Evolutionary conservation across 306 rosid genomes (phyloP), one percentile per base, ranked within the genome.

Genomic region (cucumber (Cucumis sativus)): DNA sequence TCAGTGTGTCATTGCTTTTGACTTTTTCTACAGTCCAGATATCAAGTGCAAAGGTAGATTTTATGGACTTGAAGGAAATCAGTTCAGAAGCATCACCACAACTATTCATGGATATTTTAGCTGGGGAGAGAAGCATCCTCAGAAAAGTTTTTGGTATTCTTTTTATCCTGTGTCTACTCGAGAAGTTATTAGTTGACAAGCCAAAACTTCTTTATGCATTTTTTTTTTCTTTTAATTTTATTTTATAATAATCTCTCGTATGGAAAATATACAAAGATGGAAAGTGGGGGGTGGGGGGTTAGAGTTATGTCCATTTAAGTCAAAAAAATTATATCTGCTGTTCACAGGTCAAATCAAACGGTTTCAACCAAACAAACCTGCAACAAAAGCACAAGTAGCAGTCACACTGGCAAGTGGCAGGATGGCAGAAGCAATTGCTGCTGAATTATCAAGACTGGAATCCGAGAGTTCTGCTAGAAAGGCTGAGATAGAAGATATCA

Each of bases 21-120:
- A 89, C 93, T 87, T 92, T 82, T 82, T 92, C 83, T 92, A 88
- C 98, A 92, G 98, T 95, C 93, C 98, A 95, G 97, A 85, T 90
- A 83, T 89, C 91, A 89, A 85, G 86, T 82, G 81, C 86, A 88
- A 86, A 84, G 79, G 87, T 88, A 80, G 87, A 89, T 88, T 90
- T 89, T 85, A 84, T 95, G 96, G 98, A 95, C 86, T 77, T 87
- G 93, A 95, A 89, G 88, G 93, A 83, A 85, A 86, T 88, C 61
- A 78, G 82, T 84, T 82, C 87, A 66, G 80, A 85, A 60, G 90
- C 82, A 45, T 79, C 88, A 18, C 87, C 86, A 4, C 91, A 88
- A 83, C 86, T 94, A 78, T 92, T 83, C 80, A 59, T 83, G 76
- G 97, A 94, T 91, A 79, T 92, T 83, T 75, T 88, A 88, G 91